Conservation (phyloP, 2,329 filamentous ascomycete species). For the Ophiostoma himal-ulmi region DNA sequence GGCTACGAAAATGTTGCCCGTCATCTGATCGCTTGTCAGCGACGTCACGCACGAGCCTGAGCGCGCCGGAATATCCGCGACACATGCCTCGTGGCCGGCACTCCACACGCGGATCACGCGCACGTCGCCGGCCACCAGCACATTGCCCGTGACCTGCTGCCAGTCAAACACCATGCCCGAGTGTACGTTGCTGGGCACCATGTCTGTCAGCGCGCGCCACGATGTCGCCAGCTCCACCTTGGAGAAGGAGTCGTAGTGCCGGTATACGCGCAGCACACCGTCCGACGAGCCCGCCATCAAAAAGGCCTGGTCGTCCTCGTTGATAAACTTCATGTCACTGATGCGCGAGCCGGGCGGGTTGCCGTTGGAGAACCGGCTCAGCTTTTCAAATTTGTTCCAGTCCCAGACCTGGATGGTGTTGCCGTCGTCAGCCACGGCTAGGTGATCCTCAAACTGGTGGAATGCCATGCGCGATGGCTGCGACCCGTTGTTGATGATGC, state of each 20-base stretch:
- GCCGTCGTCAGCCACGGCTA: constrained; percentile 86
- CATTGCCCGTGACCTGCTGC: constrained; percentile 94
- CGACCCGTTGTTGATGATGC: constrained; percentile 80
- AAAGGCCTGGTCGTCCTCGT: constrained; percentile 93
- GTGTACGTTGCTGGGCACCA: constrained; percentile 89
- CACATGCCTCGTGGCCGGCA: constrained; percentile 85
- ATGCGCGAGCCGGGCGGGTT: constrained; percentile 89
- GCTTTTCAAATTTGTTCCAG: constrained; percentile 69
- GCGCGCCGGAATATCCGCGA: constrained; percentile 87
- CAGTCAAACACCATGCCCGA: constrained; percentile 96
- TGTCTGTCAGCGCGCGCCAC: constrained; percentile 87
- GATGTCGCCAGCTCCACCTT: constrained; percentile 80
- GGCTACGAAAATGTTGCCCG: constrained; percentile 90
- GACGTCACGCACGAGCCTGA: constrained; percentile 95
- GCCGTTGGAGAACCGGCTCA: constrained; percentile 87
- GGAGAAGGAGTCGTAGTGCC: constrained; percentile 75
- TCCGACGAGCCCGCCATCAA: constrained; percentile 94
- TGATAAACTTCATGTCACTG: constrained; percentile 94
- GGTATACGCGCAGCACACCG: constrained; percentile 87
- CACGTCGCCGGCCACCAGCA: constrained; percentile 93
- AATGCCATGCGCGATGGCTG: constrained; percentile 92
- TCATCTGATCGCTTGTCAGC: constrained; percentile 94
- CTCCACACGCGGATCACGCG: constrained; percentile 96
- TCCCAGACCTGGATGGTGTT: constrained; percentile 93
- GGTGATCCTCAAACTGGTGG: constrained; percentile 94